Base-by-base conservation (phyloP, 768 basidiomycete genomes). In the Trametes cinnabarina region DNA sequence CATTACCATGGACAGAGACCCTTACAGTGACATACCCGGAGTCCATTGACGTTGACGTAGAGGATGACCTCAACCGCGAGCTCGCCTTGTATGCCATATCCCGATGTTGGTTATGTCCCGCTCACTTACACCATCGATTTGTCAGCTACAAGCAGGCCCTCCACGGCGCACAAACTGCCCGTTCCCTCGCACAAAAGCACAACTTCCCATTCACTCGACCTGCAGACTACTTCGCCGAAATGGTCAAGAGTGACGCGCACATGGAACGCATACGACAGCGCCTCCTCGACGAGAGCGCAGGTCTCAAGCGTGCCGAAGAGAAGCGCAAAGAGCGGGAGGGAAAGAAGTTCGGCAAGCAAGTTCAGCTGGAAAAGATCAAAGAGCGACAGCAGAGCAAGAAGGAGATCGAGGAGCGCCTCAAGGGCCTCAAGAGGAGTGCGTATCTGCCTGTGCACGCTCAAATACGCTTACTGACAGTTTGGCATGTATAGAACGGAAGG, bases 331-430 rank as follows among this genome's bases (percentile, higher is more conserved):
- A 98, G 72, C 81, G 97, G 44, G 90, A 97, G 67, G 88, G 93
- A 54, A 98, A 98, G 79, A 98, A 98, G 79, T 97, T 92, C 68
- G 96, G 96, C 23, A 99, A 98, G 73, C 92, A 98, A 72, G 93
- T 98, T 11, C 97, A 99, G 74, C 74, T 91, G 35, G 95, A 98
- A 77, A 94, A 94, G 72, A 79, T 92, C 63, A 92, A 93, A 71
- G 92, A 96, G 77, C 78, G 96, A 43, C 88, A 94, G 72, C 81
- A 78, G 68, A 83, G 85, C 56, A 95, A 94, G 80, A 97, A 95
- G 76, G 91, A 93, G 30, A 88, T 96, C 82, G 88, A 89, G 57
- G 93, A 95, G 65, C 77, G 86, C 40, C 76, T 94, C 22, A 88
- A 94, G 68, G 84, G 85, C 7, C 82, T 98, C 62, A 97, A 98